These are phyloP conservation scores for Phaseolus coccineus DNA, from an alignment of 331 rosid genomes.

Conservation along the genomic window DNA sequence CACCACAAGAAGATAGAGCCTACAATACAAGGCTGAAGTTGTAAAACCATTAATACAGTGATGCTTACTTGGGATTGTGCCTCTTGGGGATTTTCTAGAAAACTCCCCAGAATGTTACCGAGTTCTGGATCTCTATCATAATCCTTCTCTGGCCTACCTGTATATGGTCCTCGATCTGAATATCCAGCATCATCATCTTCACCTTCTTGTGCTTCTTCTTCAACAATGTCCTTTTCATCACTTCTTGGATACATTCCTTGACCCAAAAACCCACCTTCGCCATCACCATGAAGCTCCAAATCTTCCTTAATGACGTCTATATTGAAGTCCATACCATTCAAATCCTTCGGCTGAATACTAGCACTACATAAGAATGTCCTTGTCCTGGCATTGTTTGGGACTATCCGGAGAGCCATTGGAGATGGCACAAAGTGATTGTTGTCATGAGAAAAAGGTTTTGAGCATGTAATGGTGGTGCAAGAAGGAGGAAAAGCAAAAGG, in stretches of 20 bases:
- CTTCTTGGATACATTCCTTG: slow-evolving; percentile 45
- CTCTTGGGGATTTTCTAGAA: slow-evolving; percentile 78
- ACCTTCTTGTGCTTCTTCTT: slow-evolving; percentile 35
- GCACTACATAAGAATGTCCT: slow-evolving; percentile 31
- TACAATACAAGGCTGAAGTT: background rate
- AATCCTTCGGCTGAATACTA: slow-evolving; percentile 37
- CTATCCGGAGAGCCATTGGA: slow-evolving; percentile 22
- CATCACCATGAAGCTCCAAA: slow-evolving; percentile 42
- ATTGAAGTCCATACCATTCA: slow-evolving; percentile 46
- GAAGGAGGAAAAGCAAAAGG: slow-evolving; percentile 46
- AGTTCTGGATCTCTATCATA: slow-evolving; percentile 82
- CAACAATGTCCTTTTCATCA: slow-evolving; percentile 51
- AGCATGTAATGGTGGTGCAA: slow-evolving; percentile 40
- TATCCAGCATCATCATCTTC: slow-evolving; percentile 37
- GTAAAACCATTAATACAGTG: background rate
- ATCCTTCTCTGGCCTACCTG: slow-evolving; percentile 62
- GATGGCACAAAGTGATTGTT: slow-evolving; percentile 42
- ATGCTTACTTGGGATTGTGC: slow-evolving; percentile 78
- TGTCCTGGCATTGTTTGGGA: slow-evolving; percentile 22
- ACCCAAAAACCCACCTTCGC: slow-evolving; percentile 36
- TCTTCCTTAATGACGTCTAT: slow-evolving; percentile 50
- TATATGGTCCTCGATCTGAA: slow-evolving; percentile 46
- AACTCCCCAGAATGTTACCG: slow-evolving; percentile 77
- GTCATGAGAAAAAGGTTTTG: slow-evolving; percentile 35
- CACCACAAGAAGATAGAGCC: background rate